phyloP scores from a whole-genome alignment of 345 rosid species.

The Sisymbrium irio region DNA sequence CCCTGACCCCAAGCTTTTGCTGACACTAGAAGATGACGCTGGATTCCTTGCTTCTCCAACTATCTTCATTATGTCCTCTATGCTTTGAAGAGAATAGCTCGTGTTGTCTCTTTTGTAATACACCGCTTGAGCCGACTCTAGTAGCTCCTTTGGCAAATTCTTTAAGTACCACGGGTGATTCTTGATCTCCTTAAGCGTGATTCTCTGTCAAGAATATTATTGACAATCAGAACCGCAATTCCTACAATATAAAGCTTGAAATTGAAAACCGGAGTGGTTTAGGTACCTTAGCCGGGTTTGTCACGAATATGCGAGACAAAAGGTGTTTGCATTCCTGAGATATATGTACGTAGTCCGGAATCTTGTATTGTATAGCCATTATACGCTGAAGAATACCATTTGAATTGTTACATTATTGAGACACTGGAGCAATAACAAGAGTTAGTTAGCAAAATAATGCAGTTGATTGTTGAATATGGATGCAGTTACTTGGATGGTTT shows the following conservation, averaged over 20 bases:
- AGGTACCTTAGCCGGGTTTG: slow-evolving; percentile 62
- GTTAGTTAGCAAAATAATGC: neutral
- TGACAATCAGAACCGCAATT: slow-evolving; percentile 7
- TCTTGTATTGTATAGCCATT: slow-evolving; percentile 81
- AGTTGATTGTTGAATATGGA: neutral
- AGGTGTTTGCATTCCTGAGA: slow-evolving; percentile 82
- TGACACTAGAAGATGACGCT: slow-evolving; percentile 49
- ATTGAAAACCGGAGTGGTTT: neutral
- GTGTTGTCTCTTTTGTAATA: slow-evolving; percentile 70
- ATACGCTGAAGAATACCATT: slow-evolving; percentile 49
- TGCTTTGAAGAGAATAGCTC: slow-evolving; percentile 66
- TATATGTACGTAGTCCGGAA: slow-evolving; percentile 81
- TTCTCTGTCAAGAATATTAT: slow-evolving; percentile 51
- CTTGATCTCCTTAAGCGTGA: slow-evolving; percentile 71
- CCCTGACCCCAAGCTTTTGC: slow-evolving; percentile 58
- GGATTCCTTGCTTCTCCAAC: slow-evolving; percentile 82
- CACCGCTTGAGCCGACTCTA: slow-evolving; percentile 66
- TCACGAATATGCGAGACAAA: slow-evolving; percentile 77
- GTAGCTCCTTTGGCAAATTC: slow-evolving; percentile 84
- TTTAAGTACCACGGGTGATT: slow-evolving; percentile 89
- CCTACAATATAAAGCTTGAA: neutral
- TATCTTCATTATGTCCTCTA: slow-evolving; percentile 89
- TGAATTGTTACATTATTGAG: neutral
- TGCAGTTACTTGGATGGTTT: slow-evolving; percentile 75
- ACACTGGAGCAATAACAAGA: neutral